These are phyloP conservation scores for Didymellaceae sp. DNA, from an alignment of 2,329 filamentous ascomycete genomes.

Conservation along the genomic window DNA sequence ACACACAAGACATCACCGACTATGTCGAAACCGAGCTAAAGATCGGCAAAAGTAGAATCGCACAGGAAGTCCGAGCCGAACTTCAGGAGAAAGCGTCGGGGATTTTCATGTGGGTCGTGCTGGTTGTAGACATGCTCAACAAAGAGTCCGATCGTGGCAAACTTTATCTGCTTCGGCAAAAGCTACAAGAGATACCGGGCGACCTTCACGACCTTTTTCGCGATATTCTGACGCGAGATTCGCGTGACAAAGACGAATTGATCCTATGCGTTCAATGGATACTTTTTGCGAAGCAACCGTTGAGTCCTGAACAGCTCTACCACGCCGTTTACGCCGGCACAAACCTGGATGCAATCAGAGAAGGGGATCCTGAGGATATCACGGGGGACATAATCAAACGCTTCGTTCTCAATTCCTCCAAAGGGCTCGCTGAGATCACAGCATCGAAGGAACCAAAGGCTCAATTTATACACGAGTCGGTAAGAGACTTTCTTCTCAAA, in stretches of 20 bases:
- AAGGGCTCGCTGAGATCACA: conserved; percentile 32
- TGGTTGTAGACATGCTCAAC: conserved; percentile 52
- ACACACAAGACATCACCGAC: conserved; percentile 46
- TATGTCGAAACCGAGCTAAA: conserved; percentile 31
- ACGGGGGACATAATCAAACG: conserved; percentile 15
- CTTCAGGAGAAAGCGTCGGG: conserved; percentile 50
- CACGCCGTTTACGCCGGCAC: conserved; percentile 20
- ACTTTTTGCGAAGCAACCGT: conserved; percentile 22
- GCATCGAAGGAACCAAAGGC: conserved; percentile 23
- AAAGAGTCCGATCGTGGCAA: conserved; percentile 46
- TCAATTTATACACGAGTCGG: conserved; percentile 43
- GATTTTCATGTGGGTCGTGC: conserved; percentile 52
- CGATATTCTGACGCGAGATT: conserved; percentile 53
- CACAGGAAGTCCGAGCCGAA: conserved; percentile 32
- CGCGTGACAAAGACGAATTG: conserved; percentile 14
- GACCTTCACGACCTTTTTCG: conserved; percentile 54
- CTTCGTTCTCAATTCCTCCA: conserved; percentile 33
- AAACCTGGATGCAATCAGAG: conserved; percentile 11
- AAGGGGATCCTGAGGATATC: conserved; percentile 24
- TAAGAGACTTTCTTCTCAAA: conserved; percentile 50
- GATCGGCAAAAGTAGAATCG: conserved; percentile 26
- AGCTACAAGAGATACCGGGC: conserved; percentile 42
- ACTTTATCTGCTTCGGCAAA: conserved; percentile 37
- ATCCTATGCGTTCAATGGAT: conserved; percentile 29
- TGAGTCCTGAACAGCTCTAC: conserved; percentile 26